Evolutionary conservation across 768 basidiomycete species (phyloP), one percentile per base, ranked within the genome.

Genomic region (Pulveroboletus sp.): DNA sequence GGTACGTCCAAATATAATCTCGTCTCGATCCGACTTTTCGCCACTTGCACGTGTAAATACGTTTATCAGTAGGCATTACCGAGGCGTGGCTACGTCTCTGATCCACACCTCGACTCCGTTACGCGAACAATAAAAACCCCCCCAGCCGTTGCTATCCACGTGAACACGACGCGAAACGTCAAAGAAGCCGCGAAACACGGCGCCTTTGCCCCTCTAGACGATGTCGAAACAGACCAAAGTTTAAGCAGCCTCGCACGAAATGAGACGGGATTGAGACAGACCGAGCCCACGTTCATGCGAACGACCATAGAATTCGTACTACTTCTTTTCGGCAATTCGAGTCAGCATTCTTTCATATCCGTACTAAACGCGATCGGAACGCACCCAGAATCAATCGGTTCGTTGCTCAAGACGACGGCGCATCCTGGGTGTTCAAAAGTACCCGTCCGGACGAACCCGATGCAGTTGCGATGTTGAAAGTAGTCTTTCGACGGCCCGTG

Each of bases 391-490:
- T n/a, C 14, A 25, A 42, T 6, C 4, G 24, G 16, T 16, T 69
- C 72, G 59, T 89, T 90, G 63, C 85, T 87, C 12, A 90, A 60
- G 16, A 90, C 65, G 2, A 91, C 88, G 1, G 72, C 86, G 52
- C 89, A 91, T 12, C 87, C 88, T 11, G 64, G 55, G 59, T 75
- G 78, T 35, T 63, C 56, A 10, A 62, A 51, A 63, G 83, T 71
- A 12, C 90, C 90, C 64, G 70, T 69, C 36, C 90, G 79, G 47
- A 87, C 81, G 56, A 88, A 92, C 17, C 87, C 90, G 58, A 92
- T 81, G 60, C 81, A 90, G 54, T 87, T 82, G 21, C 59, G 74
- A 37, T 75, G 63, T 14, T 68, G 63, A 47, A 79, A 73, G 66
- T 87, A 89, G 59, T 91, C 88, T 41, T 65, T 68, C 27, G 72